A percentile compares a stretch with the other conserved stretches of the same genome.
Evolutionary conservation across 306 rosid genomes (phyloP).

Genomic region (Cyamopsis tetragonoloba): DNA sequence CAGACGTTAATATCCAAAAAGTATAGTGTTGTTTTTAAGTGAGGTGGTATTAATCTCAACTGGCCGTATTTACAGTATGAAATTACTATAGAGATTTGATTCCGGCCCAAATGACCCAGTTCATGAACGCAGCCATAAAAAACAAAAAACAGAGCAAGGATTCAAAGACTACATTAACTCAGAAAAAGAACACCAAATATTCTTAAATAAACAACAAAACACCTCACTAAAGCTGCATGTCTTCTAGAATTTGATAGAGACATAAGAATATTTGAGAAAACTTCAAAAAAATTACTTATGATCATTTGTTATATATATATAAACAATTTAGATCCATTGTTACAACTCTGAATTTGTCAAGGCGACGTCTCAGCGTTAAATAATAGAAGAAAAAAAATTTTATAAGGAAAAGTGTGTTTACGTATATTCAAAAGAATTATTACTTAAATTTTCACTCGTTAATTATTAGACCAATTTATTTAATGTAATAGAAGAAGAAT

Average conservation of each 20-base stretch:
- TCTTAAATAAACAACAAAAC: background rate
- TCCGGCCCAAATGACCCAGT: background rate
- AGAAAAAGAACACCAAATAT: background rate
- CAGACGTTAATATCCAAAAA: too few species aligned
- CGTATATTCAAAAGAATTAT: too few species aligned
- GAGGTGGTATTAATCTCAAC: too few species aligned
- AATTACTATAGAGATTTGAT: background rate
- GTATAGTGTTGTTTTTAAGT: too few species aligned
- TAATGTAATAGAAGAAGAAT: too few species aligned
- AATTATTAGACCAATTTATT: too few species aligned
- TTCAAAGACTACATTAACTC: background rate
- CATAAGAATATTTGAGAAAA: background rate
- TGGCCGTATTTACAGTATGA: too few species aligned
- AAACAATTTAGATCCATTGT: background rate
- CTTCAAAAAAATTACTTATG: background rate
- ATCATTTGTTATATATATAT: background rate
- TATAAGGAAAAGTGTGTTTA: too few species aligned
- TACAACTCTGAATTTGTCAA: background rate
- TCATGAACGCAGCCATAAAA: background rate
- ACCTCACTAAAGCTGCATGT: background rate
- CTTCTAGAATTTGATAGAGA: slow-evolving; percentile 6
- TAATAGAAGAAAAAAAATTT: too few species aligned
- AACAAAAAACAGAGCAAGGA: background rate
- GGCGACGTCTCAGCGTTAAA: too few species aligned
- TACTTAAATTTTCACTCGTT: too few species aligned